Percentiles rank a stretch among this genome's conserved stretches.
phyloP scores from a whole-genome alignment of 2,329 filamentous ascomycete genomes.

The Arachnomyces sp. region DNA sequence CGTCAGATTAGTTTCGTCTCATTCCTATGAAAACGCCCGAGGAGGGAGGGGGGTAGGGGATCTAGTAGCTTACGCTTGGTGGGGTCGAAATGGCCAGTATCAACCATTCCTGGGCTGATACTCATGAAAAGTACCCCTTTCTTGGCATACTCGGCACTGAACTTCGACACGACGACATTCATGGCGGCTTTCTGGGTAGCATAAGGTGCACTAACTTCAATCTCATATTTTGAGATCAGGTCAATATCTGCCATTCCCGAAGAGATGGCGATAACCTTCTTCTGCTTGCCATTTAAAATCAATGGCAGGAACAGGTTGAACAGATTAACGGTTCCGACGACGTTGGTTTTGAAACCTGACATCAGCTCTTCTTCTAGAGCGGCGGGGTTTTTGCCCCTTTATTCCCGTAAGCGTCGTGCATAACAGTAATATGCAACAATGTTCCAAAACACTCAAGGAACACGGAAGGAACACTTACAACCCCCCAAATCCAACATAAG shows the following conservation, averaged over 20 bases:
- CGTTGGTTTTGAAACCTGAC: conserved; percentile 39
- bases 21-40: conserved; percentile 3
- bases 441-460: conserved; percentile 3
- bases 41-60: too few relatives aligned
- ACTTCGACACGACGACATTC: conserved; percentile 49
- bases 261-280: conserved; percentile 49
- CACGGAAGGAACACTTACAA: conserved; percentile 26
- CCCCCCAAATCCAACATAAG: conserved; percentile 26
- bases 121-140: conserved; percentile 47
- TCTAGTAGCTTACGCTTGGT: conserved; percentile 12
- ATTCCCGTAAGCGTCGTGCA: too few relatives aligned
- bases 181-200: conserved; percentile 44
- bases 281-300: conserved; percentile 41
- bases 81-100: conserved; percentile 29
- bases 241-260: conserved; percentile 43
- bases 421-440: background rate
- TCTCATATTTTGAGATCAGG: conserved; percentile 28
- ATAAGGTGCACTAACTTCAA: conserved; percentile 36
- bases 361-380: conserved; percentile 28
- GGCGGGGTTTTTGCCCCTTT: conserved; percentile 23
- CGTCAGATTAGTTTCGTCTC: background rate
- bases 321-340: conserved; percentile 45
- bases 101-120: conserved; percentile 46
- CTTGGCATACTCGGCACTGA: conserved; percentile 40
- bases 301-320: conserved; percentile 48